Evolutionary conservation across 768 basidiomycete genomes (phyloP), one percentile per base, ranked within the genome.

Genomic region (Serendipita sp.): DNA sequence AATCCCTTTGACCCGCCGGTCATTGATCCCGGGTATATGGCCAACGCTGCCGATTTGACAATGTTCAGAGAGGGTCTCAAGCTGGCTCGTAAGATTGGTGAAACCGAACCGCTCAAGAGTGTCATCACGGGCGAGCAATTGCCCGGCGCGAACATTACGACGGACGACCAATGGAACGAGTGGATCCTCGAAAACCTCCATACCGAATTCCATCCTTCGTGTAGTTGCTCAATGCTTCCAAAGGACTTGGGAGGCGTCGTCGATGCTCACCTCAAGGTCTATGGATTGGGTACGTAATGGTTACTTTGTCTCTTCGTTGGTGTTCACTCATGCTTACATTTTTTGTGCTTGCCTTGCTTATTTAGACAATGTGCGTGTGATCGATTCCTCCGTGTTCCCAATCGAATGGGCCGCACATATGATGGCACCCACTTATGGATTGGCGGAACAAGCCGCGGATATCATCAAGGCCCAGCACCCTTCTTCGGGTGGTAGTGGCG

Each of bases 11-110:
- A 81, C 63, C 67, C 74, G 24, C 83, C 84, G 3, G 69, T 77
- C 48, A 82, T 88, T 68, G 82, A 88, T 71, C 86, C 86, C 3
- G 72, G 78, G 64, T 87, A 86, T 72, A 78, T 85, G 61, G 74
- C 78, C 3, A 79, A 84, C 67, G 71, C 75, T 3, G 79, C 79
- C 75, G 81, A 83, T 69, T 63, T 76, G 34, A 67, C 70, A 9
- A 71, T 81, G 41, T 70, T 85, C 62, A 79, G 83, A 48, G 78
- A 83, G 70, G 84, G 81, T 33, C 71, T 84, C 62, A 82, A 82
- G 69, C 76, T 85, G 58, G 82, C 79, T n/a, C 77, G 85, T 31
- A 76, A 68, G 62, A 68, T 86, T 43, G 82, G 78, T 0, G 67
- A 74, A 7, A 77, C 80, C 1, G 71, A 76, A 1, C 85, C 86